These are phyloP conservation scores for Yarrowia divulgata DNA, from an alignment of 805 yeast genomes.

Conservation along the genomic window DNA sequence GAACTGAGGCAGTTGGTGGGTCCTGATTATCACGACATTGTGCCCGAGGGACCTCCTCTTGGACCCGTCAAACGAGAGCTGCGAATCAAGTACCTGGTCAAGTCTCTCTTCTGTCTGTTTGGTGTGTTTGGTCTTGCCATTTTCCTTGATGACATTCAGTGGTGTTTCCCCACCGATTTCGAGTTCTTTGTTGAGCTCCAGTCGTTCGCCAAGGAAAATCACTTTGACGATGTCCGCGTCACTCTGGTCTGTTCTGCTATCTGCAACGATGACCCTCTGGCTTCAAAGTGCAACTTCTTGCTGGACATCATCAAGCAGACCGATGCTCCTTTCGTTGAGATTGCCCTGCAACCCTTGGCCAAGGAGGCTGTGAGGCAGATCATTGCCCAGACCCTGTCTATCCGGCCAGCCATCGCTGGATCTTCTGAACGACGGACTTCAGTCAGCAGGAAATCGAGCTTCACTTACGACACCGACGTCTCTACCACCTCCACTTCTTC, in stretches of 20 bases:
- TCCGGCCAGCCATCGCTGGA: conserved; percentile 2
- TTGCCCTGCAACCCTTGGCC: conserved; percentile 42
- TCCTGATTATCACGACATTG: conserved; percentile 50
- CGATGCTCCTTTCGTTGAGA: conserved; percentile 42
- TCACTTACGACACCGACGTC: conserved; percentile 27
- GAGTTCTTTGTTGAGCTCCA: conserved; percentile 46
- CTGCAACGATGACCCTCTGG: conserved; percentile 35
- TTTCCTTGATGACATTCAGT: conserved; percentile 57
- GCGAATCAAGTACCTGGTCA: conserved; percentile 55
- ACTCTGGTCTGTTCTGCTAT: conserved; percentile 47
- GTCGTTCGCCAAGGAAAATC: conserved; percentile 47
- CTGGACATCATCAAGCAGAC: conserved; percentile 35
- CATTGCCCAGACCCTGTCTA: conserved; percentile 43
- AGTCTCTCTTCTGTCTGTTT: conserved; percentile 54
- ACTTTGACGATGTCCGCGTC: conserved; percentile 45
- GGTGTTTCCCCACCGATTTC: conserved; percentile 52
- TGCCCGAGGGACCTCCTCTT: conserved; percentile 45
- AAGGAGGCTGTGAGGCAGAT: conserved; percentile 43
- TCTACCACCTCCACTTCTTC: not conserved
- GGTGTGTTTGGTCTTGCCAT: conserved; percentile 56
- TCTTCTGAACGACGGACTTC: conserved; percentile 22
- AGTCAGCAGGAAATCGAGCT: conserved; percentile 23
- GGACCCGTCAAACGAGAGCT: conserved; percentile 52
- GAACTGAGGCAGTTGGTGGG: conserved; percentile 57
- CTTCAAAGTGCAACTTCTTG: conserved; percentile 33